phyloP scores from a whole-genome alignment of 495 filamentous ascomycete genomes.

The Neurospora sp. region DNA sequence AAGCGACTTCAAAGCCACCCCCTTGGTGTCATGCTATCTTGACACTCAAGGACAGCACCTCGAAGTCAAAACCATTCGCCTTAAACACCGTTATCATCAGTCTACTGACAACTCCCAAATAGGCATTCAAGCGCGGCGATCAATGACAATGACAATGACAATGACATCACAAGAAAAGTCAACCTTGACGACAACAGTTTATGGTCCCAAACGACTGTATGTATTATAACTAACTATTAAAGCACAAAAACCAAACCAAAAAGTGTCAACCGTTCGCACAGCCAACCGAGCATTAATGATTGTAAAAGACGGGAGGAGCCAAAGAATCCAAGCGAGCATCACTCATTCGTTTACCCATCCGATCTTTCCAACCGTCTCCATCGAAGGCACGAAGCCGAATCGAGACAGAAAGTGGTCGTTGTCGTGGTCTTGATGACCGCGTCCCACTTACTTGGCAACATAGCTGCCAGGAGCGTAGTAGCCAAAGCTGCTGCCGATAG shows the following conservation, averaged over 20 bases:
- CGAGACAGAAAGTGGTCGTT: not conserved
- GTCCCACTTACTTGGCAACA: not conserved
- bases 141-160: not conserved
- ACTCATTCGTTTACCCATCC: not conserved
- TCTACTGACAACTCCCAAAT: not conserved
- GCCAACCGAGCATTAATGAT: not conserved
- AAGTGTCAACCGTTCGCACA: not conserved
- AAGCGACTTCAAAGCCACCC: not conserved
- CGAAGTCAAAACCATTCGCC: not conserved
- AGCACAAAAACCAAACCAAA: not conserved
- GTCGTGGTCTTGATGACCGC: not conserved
- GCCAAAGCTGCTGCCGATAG: conserved; percentile 2
- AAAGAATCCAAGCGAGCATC: not conserved
- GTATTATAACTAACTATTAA: not conserved
- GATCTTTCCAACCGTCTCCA: not conserved
- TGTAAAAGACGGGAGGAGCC: not conserved
- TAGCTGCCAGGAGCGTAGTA: conserved; percentile 5
- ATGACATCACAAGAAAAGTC: not conserved
- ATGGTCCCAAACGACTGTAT: not conserved
- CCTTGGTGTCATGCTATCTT: not conserved
- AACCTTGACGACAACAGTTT: not conserved
- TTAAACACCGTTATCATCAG: not conserved
- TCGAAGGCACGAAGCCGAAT: not conserved
- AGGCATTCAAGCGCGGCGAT: not conserved
- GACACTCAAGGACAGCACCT: not conserved